These are phyloP conservation scores for Craterostigma plantagineum DNA, from an alignment of 257 asterid species.

Conservation along the genomic window DNA sequence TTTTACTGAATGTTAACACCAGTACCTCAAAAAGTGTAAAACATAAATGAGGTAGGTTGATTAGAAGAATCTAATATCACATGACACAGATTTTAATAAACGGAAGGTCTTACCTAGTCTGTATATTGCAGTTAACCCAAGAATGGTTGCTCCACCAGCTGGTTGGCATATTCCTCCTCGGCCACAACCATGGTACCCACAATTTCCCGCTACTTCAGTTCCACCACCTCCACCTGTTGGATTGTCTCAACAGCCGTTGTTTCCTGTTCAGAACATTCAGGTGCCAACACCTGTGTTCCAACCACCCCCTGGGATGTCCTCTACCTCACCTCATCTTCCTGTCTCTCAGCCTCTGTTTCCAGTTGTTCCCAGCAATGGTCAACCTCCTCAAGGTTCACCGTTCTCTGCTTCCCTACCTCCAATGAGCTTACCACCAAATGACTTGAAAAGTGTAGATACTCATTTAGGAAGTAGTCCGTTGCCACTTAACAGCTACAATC, in stretches of 20 bases:
- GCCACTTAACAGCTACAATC: conserved; percentile 19
- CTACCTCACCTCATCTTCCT: conserved; percentile 21
- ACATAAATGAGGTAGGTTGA: neutral
- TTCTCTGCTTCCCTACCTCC: conserved; percentile 32
- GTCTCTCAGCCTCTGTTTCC: conserved; percentile 83
- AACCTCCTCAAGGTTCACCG: conserved; percentile 32
- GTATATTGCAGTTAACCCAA: conserved; percentile 43
- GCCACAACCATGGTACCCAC: conserved; percentile 75
- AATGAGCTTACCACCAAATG: conserved; percentile 19
- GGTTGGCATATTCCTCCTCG: conserved; percentile 62
- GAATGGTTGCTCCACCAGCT: conserved; percentile 40
- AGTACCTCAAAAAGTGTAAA: too few species aligned
- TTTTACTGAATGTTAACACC: too few species aligned
- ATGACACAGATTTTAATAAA: neutral
- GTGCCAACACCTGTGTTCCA: conserved; percentile 26
- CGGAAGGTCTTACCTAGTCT: neutral
- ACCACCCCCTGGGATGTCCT: conserved; percentile 48
- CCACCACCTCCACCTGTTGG: conserved; percentile 51
- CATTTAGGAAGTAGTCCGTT: conserved; percentile 16
- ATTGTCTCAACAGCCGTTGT: conserved; percentile 61
- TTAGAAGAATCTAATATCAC: neutral
- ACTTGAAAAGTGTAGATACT: conserved; percentile 25
- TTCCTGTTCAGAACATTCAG: conserved; percentile 65
- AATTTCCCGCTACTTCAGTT: conserved; percentile 38
- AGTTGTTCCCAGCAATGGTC: conserved; percentile 34